A percentile compares a stretch with the other conserved stretches of the same genome.
These are phyloP conservation scores for Penicillium malachiteum DNA, from an alignment of 495 filamentous ascomycete genomes.

Conservation along the genomic window DNA sequence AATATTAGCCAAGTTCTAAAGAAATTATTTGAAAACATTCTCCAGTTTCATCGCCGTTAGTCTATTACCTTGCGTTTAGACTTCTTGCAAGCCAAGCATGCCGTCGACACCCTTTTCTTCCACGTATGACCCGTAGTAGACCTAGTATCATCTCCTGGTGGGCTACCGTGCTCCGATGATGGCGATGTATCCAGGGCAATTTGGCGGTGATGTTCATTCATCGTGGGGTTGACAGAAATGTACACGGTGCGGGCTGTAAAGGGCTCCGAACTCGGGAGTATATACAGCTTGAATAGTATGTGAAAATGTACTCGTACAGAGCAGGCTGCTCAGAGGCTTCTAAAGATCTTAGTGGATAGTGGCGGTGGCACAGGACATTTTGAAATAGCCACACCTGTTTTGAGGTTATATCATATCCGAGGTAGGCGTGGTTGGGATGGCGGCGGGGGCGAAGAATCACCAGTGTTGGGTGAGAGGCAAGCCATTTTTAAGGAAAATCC, in stretches of 20 bases:
- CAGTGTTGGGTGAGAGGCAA: not conserved
- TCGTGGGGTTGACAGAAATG: slow-evolving; percentile 8
- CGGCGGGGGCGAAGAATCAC: not conserved
- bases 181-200: slow-evolving; percentile 32
- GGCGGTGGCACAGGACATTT: slow-evolving; percentile 5
- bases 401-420: slow-evolving; percentile 6
- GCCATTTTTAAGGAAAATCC: not conserved
- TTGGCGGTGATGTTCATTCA: slow-evolving; percentile 29
- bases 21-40: not conserved
- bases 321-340: not conserved
- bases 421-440: not conserved
- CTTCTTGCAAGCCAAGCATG: slow-evolving; percentile 48
- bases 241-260: not conserved
- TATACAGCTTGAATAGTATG: not conserved
- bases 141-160: slow-evolving; percentile 17
- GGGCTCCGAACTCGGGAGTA: not conserved
- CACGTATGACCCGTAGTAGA: slow-evolving; percentile 8
- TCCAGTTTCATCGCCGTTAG: not conserved
- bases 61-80: slow-evolving; percentile 42
- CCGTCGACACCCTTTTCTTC: slow-evolving; percentile 49
- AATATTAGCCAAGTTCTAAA: not conserved
- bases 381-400: not conserved
- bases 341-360: not conserved
- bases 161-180: slow-evolving; percentile 19
- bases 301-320: not conserved